Base-by-base conservation (phyloP, 441 rosid genomes). In the Croton setiger region DNA sequence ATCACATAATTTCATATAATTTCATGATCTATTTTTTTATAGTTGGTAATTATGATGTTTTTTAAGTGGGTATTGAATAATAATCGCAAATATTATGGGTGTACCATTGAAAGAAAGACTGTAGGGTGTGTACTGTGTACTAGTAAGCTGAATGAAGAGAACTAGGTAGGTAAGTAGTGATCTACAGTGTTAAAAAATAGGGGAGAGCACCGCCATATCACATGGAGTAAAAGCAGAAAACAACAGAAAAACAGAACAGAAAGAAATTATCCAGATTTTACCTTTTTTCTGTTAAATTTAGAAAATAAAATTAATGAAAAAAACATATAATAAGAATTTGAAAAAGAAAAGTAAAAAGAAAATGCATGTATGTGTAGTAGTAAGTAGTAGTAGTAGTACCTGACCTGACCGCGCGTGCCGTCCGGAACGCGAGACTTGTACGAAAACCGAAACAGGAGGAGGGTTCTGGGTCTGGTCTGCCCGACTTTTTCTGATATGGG, bases 391-490 rank as follows among this genome's bases (percentile, higher is more conserved):
- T n/a, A n/a, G n/a, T n/a, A n/a, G n/a, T n/a, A n/a, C n/a, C n/a
- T n/a, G n/a, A 73, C 73, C 84, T 80, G 88, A 80, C 77, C 85
- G 81, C 86, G 86, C 91, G 86, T 87, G 91, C 86, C 85, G 84
- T 82, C 81, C 87, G 89, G 85, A 66, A 41, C 82, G 88, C 78
- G 81, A 70, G 86, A 72, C 67, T 68, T 76, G 74, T 71, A 73
- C 72, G 27, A 62, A 52, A 67, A 70, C 76, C 72, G 77, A 69
- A 63, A 77, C 54, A 6, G 48, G 23, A 44, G n/a, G n/a, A n/a
- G n/a, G n/a, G n/a, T n/a, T n/a, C n/a, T n/a, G 33, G 63, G 31
- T 60, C 48, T 56, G 5, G 4, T 10, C 60, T 51, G 56, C 77
- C 74, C 76, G 62, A 5, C 39, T 62, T 67, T 74, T 10, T 57